phyloP scores from a whole-genome alignment of 768 basidiomycete species.

The Psilocybe subaeruginosa region DNA sequence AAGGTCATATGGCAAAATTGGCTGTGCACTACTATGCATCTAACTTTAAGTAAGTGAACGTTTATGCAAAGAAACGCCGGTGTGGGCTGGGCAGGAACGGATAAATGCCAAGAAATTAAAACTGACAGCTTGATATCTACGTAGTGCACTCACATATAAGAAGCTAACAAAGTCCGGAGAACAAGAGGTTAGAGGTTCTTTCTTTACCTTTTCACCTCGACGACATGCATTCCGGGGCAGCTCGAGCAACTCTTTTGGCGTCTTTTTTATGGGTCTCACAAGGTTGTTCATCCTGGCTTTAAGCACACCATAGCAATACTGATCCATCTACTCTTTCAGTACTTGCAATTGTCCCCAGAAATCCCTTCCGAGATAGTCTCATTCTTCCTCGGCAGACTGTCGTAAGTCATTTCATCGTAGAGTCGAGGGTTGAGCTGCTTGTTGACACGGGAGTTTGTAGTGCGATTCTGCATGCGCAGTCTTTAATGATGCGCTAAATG shows the following conservation, averaged over 20 bases:
- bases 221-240: neutral
- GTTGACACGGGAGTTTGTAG: neutral
- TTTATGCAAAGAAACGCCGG: too few relatives aligned
- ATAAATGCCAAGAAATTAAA: too few relatives aligned
- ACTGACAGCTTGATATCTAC: too few relatives aligned
- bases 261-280: neutral
- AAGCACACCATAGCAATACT: too few relatives aligned
- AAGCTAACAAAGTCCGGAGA: neutral
- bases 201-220: neutral
- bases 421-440: too few relatives aligned
- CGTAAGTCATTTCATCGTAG: too few relatives aligned
- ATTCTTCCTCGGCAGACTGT: neutral
- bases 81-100: too few relatives aligned
- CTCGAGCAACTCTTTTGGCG: neutral
- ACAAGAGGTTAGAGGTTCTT: neutral
- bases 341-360: neutral
- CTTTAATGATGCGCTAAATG: constrained; percentile 1
- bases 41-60: too few relatives aligned
- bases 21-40: too few relatives aligned
- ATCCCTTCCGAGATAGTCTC: neutral
- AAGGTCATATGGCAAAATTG: too few relatives aligned
- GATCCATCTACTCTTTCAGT: neutral
- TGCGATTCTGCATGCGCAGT: neutral
- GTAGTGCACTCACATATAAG: neutral
- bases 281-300: neutral